These are phyloP conservation scores for Saccharomycopsis malanga DNA, from an alignment of 805 yeast species.

Conservation along the genomic window DNA sequence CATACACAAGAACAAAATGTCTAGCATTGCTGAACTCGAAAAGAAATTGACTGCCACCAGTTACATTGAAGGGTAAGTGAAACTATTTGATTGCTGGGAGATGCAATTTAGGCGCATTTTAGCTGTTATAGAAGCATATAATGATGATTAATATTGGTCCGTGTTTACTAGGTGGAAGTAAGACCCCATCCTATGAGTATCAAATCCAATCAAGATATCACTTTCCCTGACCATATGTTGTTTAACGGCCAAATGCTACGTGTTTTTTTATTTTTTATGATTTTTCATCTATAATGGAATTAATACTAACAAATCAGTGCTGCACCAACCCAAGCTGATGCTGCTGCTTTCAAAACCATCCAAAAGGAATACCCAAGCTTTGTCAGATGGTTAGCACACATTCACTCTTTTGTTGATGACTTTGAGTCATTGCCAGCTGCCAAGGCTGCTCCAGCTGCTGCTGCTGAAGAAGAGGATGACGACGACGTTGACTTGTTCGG, in stretches of 20 bases:
- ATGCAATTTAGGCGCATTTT: too few species aligned
- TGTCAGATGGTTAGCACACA: constrained; percentile 98
- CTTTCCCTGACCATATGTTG: constrained; percentile 39
- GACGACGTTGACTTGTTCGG: constrained; percentile 92
- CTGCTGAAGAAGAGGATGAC: constrained; percentile 65
- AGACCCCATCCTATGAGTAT: constrained; percentile 95
- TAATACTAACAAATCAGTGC: constrained; percentile 40
- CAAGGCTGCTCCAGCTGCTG: constrained; percentile 38
- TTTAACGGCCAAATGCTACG: too few species aligned
- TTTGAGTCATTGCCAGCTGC: constrained; percentile 79
- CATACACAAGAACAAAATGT: constrained; percentile 16
- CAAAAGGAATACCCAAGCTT: constrained; percentile 87
- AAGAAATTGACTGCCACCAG: constrained; percentile 21
- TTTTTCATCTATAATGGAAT: too few species aligned
- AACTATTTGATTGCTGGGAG: too few species aligned
- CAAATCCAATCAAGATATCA: constrained; percentile 42
- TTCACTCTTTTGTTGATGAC: constrained; percentile 86
- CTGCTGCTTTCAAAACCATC: constrained; percentile 88
- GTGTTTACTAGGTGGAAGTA: constrained; percentile 94
- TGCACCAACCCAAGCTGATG: constrained; percentile 94
- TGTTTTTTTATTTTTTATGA: too few species aligned
- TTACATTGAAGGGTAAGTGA: constrained; percentile 22
- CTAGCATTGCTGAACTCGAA: constrained; percentile 22
- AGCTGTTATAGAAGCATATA: too few species aligned
- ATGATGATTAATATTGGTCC: constrained; percentile 86